phyloP scores from a whole-genome alignment of 169 alveolate genomes.

The Fabrea salina region DNA sequence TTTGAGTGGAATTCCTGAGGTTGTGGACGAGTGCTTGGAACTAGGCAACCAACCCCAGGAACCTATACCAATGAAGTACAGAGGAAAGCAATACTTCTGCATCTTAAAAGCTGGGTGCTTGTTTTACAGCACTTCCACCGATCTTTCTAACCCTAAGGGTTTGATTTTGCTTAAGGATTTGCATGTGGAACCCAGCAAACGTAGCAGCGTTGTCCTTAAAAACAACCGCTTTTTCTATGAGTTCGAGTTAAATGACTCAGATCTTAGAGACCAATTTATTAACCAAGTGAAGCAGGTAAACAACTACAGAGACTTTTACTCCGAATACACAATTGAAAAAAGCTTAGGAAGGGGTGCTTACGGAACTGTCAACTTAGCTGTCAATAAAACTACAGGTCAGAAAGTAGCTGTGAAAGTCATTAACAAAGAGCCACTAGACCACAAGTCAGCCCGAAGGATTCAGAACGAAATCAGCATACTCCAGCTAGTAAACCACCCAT shows the following conservation, averaged over 20 bases:
- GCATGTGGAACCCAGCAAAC: neutral
- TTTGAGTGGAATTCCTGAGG: neutral
- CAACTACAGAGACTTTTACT: neutral
- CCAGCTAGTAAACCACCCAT: too few relatives aligned
- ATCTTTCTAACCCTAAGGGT: neutral
- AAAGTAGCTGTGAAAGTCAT: conserved; percentile 25
- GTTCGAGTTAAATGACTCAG: neutral
- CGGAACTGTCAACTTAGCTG: conserved; percentile 52
- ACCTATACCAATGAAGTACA: neutral
- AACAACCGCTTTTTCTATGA: neutral
- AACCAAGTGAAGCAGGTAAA: neutral
- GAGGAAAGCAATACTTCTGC: neutral
- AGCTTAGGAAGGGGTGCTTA: conserved; percentile 60
- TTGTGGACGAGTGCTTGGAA: neutral
- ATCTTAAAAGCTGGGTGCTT: neutral
- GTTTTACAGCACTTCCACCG: neutral
- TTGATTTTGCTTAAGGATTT: neutral
- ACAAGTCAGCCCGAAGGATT: too few relatives aligned
- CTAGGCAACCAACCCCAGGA: neutral
- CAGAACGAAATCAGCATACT: too few relatives aligned
- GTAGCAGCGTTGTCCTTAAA: neutral
- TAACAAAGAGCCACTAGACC: neutral
- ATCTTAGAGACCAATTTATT: neutral
- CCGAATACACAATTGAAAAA: neutral
- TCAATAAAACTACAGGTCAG: conserved; percentile 35